Percentiles rank a stretch among this genome's conserved stretches.
Evolutionary conservation across 257 asterid genomes (phyloP).

Genomic region (Sherardia arvensis): DNA sequence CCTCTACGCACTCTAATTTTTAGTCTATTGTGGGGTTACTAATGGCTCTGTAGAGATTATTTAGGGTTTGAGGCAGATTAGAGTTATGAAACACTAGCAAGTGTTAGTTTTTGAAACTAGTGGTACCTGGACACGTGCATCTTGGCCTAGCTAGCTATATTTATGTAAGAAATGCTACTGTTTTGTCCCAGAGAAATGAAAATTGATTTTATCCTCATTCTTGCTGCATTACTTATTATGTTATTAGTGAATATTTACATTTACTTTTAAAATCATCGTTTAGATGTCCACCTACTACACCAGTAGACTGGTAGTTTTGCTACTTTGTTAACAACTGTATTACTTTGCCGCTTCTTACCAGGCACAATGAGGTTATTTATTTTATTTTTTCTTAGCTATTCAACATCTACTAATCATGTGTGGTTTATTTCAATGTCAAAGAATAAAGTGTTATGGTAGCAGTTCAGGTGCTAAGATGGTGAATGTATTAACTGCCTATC

Average conservation of each 20-base stretch:
- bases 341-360: background rate
- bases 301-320: background rate
- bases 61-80: background rate
- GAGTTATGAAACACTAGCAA: background rate
- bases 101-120: background rate
- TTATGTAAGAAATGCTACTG: background rate
- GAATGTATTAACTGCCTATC: background rate
- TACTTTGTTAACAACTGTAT: too few relatives aligned
- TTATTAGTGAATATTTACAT: background rate
- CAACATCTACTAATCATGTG: too few relatives aligned
- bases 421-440: background rate
- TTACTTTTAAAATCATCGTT: background rate
- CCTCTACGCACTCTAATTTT: background rate
- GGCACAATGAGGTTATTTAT: background rate
- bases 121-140: background rate
- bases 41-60: background rate
- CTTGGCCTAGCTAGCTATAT: background rate
- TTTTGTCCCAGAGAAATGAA: background rate
- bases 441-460: background rate
- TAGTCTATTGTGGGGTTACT: background rate
- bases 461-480: constrained; percentile 2
- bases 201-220: background rate
- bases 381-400: background rate
- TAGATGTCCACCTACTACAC: background rate
- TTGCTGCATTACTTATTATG: background rate